A percentile compares a stretch with the other conserved stretches of the same genome.
These are phyloP conservation scores for Dioszegia aurantiaca DNA, from an alignment of 768 basidiomycete species.

Conservation along the genomic window DNA sequence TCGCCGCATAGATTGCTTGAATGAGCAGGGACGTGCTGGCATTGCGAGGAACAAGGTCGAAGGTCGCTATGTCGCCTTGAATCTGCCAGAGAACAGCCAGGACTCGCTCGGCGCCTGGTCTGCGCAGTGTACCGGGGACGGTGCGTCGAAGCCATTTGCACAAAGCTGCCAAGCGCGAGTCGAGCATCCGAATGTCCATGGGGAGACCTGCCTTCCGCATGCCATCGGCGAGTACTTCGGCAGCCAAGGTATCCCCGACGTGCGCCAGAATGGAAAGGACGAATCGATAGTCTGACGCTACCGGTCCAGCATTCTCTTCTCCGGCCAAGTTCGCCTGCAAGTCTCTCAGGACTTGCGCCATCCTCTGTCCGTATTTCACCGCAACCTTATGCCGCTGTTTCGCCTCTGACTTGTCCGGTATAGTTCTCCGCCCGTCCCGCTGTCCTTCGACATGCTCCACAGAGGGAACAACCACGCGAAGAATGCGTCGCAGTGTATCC, in stretches of 20 bases:
- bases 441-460: not conserved
- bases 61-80: slow-evolving; percentile 5
- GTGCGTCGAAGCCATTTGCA: not conserved
- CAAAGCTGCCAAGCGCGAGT: not conserved
- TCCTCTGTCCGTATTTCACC: not conserved
- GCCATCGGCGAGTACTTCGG: not conserved
- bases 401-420: not conserved
- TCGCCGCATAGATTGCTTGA: slow-evolving; percentile 2
- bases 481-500: not conserved
- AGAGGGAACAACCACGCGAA: slow-evolving; percentile 6
- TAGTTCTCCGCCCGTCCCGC: not conserved
- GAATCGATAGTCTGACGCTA: slow-evolving; percentile 8
- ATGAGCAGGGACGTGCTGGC: slow-evolving; percentile 8
- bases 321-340: not conserved
- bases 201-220: not conserved
- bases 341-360: not conserved
- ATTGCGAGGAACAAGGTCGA: slow-evolving; percentile 12
- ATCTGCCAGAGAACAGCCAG: slow-evolving; percentile 4
- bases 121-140: not conserved
- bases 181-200: slow-evolving; percentile 8
- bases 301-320: not conserved
- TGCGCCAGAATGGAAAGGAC: not conserved
- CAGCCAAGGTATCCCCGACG: not conserved
- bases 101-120: not conserved
- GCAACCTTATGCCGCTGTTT: not conserved